Base-by-base conservation (phyloP, 73 alveolate species). In the Paramecium tetraurelia region DNA sequence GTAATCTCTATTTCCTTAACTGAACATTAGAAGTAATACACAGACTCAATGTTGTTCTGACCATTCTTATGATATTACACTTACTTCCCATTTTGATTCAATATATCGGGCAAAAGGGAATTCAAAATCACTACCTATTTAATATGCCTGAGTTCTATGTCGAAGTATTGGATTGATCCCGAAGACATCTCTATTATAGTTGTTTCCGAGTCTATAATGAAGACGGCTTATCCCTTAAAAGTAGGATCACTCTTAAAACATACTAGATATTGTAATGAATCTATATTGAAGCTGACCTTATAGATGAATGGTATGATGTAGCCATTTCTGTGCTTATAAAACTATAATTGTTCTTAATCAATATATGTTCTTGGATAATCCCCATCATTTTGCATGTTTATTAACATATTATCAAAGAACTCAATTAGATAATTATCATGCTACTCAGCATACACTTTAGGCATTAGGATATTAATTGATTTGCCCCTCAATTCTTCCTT, bases 401-500 rank as follows among this genome's bases (percentile, higher is more conserved):
- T 24, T 18, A 69, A 8, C 33, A 89, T 69, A 44, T 50, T 89
- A 14, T 89, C 94, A 89, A 70, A 63, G 59, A 40, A 70, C 22
- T 69, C 43, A 2, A 33, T 24, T 18, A 89, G 18, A 14, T 70
- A 83, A 21, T 77, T 69, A 41, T 89, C 94, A 71, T 89, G 94
- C 16, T 59, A 24, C 12, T 68, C 89, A 2, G 58, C 70, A 89
- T 59, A 89, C 7, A 41, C 75, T 9, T 71, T 44, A 12, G 94
- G 94, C 53, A 89, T 43, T n/a, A 89, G n/a, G 6, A 44, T 53
- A 41, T 40, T 70, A 33, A 89, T 41, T 44, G 68, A 50, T 38
- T 89, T 89, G 5, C 90, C 90, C 21, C 41, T 12, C 8, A 89
- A 27, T 71, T 89, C 94, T 24, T 89, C 94, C 36, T 57, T 89